Base-by-base conservation (phyloP, 2,329 filamentous ascomycete species). In the Dactylella cylindrospora region DNA sequence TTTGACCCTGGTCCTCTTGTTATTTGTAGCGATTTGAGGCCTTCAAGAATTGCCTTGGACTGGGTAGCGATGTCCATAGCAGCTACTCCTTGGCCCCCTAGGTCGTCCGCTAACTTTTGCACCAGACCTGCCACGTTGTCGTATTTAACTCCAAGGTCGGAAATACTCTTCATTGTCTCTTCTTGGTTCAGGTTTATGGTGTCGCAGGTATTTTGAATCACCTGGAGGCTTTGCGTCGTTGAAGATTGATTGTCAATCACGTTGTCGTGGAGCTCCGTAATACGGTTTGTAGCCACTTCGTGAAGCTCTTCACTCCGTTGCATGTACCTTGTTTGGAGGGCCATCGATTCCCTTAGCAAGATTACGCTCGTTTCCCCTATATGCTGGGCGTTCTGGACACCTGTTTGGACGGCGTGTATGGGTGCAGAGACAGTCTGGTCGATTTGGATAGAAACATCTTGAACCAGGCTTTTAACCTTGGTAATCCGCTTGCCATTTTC, bases 401-500 rank as follows among this genome's bases (percentile, higher is more conserved):
- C 47, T 19, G 44, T 19, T 17, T 54, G 35, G 8, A 62, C 26
- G 3, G 31, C 13, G 1, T 38, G 22, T 15, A 62, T 25, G 12
- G 55, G 55, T 3, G 8, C 35, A 3, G 54, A 60, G 12, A 60
- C 54, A 28, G 51, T 52, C 5, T 50, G 19, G 20, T 13, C 29
- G 10, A 62, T 54, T 38, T 53, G 47, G 12, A 47, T 6, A 10
- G 32, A 28, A 7, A 62, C 20, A 1, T 23, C 35, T 13, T 52
- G 29, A n/a, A 62, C 36, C 19, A 17, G 23, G 8, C 17, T 17
- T 31, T 51, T 33, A 10, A 46, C 39, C 15, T 53, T 36, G 22
- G 43, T 32, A 3, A 62, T 36, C 8, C 54, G 46, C 12, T 29
- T 26, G n/a, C 54, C 54, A 15, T 60, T 38, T 25, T 60, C 54